Evolutionary conservation across 2,329 filamentous ascomycete genomes (phyloP).

Genomic region (Pseudopyrenochaeta lycopersici): DNA sequence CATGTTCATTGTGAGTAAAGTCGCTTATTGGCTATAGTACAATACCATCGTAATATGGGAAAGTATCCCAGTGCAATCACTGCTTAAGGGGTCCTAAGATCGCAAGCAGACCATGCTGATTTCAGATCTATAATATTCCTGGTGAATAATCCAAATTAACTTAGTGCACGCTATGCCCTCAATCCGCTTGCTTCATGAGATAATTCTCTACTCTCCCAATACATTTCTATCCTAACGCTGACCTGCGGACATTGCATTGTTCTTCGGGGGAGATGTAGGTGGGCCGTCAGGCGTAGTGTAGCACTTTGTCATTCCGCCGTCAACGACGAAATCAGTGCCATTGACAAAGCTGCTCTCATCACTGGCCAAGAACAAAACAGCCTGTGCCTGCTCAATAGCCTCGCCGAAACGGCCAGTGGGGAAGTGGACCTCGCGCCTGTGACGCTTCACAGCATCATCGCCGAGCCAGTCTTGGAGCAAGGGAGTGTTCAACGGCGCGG

Average conservation of each 20-base stretch:
- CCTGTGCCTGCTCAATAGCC: slow-evolving; percentile 91
- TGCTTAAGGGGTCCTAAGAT: no score
- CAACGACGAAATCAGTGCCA: slow-evolving; percentile 90
- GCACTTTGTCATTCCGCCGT: slow-evolving; percentile 92
- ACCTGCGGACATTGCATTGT: slow-evolving; percentile 48
- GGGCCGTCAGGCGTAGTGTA: slow-evolving; percentile 74
- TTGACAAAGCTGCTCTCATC: slow-evolving; percentile 93
- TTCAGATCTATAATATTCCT: no score
- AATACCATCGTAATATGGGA: no score
- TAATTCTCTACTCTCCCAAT: no score
- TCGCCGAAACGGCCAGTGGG: slow-evolving; percentile 88
- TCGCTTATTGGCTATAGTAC: neutral
- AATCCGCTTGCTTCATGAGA: no score
- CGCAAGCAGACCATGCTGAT: no score
- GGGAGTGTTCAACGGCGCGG: slow-evolving; percentile 90
- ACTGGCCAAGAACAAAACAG: slow-evolving; percentile 85
- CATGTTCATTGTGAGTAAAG: neutral
- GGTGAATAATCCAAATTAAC: no score
- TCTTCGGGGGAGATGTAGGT: slow-evolving; percentile 62
- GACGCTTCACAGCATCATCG: slow-evolving; percentile 82
- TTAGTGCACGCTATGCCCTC: no score
- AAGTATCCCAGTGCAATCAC: no score
- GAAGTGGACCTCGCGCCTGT: slow-evolving; percentile 88
- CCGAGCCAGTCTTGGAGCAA: slow-evolving; percentile 93
- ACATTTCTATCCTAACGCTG: neutral